phyloP scores from a whole-genome alignment of 306 rosid genomes.

The Sphenostylis stenocarpa region DNA sequence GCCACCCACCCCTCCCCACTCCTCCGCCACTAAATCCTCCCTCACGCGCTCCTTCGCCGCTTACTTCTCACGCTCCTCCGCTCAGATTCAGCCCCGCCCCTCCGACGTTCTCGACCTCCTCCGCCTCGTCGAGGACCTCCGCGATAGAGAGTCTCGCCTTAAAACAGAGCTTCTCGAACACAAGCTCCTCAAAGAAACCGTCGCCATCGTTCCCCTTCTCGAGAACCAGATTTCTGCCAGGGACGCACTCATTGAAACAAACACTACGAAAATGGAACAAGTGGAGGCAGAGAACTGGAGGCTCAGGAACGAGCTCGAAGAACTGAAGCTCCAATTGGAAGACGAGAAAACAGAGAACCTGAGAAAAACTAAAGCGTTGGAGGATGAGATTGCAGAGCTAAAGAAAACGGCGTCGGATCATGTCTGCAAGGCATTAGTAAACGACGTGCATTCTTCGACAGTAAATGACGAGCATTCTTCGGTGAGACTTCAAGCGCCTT shows the following conservation, averaged over 20 bases:
- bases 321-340: constrained; percentile 27
- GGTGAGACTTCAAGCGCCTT: constrained; percentile 55
- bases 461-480: constrained; percentile 50
- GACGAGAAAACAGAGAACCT: constrained; percentile 39
- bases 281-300: constrained; percentile 55
- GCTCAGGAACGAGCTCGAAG: constrained; percentile 39
- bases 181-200: constrained; percentile 72
- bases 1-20: constrained; percentile 43
- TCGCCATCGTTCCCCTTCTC: constrained; percentile 68
- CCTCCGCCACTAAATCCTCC: constrained; percentile 45
- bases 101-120: constrained; percentile 81
- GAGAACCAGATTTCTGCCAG: constrained; percentile 57
- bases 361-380: constrained; percentile 46
- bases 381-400: constrained; percentile 59
- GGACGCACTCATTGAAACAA: constrained; percentile 41
- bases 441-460: constrained; percentile 32
- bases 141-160: constrained; percentile 74
- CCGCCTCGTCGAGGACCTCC: constrained; percentile 77
- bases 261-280: constrained; percentile 25
- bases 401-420: constrained; percentile 49
- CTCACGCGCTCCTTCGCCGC: constrained; percentile 73
- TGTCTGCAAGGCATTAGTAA: constrained; percentile 14
- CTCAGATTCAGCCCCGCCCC: constrained; percentile 88
- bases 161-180: constrained; percentile 77
- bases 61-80: constrained; percentile 86